Evolutionary conservation across 2,329 filamentous ascomycete species (phyloP).

Genomic region (Phyllosticta citrichinensis): DNA sequence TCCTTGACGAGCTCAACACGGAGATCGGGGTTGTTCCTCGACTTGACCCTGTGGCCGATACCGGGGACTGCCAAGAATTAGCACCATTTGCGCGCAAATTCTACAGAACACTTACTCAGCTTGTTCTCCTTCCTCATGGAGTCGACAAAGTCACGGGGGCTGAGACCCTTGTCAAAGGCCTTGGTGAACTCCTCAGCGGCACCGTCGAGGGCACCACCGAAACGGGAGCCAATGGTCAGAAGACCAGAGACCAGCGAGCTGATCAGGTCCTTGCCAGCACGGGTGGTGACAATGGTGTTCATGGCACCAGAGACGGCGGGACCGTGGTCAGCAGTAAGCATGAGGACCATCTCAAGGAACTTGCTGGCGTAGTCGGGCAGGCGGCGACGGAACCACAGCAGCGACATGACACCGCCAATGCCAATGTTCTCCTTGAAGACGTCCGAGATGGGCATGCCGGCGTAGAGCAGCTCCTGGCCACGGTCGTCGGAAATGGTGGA

Average conservation of each 20-base stretch:
- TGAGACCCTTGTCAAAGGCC: conserved; percentile 95
- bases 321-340: conserved; percentile 98
- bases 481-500: conserved; percentile 99
- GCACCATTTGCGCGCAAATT: background rate
- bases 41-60: conserved; percentile 99
- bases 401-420: conserved; percentile 99
- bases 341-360: conserved; percentile 99
- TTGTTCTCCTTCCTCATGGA: conserved; percentile 99
- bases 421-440: conserved; percentile 98
- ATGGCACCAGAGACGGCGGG: conserved; percentile 98
- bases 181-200: conserved; percentile 98
- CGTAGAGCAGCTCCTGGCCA: conserved; percentile 97
- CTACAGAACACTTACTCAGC: conserved; percentile 51
- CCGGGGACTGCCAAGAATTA: conserved; percentile 53
- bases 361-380: conserved; percentile 94
- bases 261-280: conserved; percentile 98
- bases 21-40: conserved; percentile 98
- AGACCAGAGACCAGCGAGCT: conserved; percentile 92
- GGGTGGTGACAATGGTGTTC: conserved; percentile 99
- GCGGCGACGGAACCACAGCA: conserved; percentile 98
- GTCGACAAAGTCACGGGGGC: conserved; percentile 97
- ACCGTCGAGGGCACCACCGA: conserved; percentile 96
- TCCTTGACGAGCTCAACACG: conserved; percentile 99
- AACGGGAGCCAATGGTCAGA: conserved; percentile 93
- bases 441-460: conserved; percentile 99